Conservation (phyloP, 768 basidiomycete species). For the Floccularia luteovirens region DNA sequence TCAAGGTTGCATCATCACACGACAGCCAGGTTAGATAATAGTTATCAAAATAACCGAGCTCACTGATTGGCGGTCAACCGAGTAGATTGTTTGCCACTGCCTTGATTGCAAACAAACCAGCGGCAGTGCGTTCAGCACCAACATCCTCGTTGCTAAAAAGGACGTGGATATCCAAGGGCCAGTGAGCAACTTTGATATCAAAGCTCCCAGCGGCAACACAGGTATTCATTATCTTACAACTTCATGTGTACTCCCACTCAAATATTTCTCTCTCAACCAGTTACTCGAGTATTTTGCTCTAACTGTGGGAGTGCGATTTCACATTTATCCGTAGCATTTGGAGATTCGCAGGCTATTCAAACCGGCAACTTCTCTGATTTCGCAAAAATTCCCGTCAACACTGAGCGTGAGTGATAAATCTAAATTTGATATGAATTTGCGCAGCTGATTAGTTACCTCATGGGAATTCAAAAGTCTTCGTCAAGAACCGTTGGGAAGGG, state of each 20-base stretch:
- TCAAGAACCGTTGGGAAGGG: slow-evolving; percentile 6
- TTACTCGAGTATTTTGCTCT: slow-evolving; percentile 28
- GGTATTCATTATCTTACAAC: slow-evolving; percentile 13
- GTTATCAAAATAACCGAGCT: not conserved
- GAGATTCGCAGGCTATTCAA: slow-evolving; percentile 26
- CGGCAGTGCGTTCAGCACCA: slow-evolving; percentile 31
- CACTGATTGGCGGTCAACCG: not conserved
- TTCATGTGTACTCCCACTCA: too few relatives aligned
- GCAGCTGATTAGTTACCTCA: not conserved
- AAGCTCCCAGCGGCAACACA: slow-evolving; percentile 22
- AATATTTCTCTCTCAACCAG: slow-evolving; percentile 8
- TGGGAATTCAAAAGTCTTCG: slow-evolving; percentile 1
- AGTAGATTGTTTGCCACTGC: slow-evolving; percentile 28
- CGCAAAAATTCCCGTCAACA: slow-evolving; percentile 17
- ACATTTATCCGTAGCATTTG: slow-evolving; percentile 24
- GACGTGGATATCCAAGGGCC: slow-evolving; percentile 24
- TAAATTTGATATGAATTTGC: not conserved
- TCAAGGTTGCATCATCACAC: not conserved
- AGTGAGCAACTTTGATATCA: slow-evolving; percentile 19
- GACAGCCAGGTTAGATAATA: not conserved
- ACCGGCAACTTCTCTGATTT: slow-evolving; percentile 27
- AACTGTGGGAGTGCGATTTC: slow-evolving; percentile 28
- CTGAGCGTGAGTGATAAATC: slow-evolving; percentile 18
- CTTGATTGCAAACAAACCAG: slow-evolving; percentile 26
- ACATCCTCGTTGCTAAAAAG: slow-evolving; percentile 23